phyloP scores from a whole-genome alignment of 805 yeast genomes.

The Kazachstania africana region DNA sequence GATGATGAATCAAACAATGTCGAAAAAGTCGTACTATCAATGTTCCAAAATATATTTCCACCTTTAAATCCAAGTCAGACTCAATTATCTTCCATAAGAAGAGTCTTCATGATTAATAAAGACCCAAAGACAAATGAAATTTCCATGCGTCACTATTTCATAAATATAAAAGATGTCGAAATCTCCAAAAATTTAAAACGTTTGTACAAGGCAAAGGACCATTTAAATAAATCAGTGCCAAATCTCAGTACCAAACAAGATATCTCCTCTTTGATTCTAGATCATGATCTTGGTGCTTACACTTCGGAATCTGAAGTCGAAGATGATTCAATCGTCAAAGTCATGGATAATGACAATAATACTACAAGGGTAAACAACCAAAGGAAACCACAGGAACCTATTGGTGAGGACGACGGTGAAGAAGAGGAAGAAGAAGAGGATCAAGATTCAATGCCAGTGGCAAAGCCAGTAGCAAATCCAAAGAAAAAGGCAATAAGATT shows the following conservation, averaged over 20 bases:
- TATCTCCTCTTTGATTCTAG: constrained; percentile 72
- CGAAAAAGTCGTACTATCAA: constrained; percentile 75
- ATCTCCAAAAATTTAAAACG: constrained; percentile 63
- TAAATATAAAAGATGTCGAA: constrained; percentile 76
- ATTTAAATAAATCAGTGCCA: constrained; percentile 55
- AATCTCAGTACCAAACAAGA: constrained; percentile 56
- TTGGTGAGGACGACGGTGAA: constrained; percentile 12
- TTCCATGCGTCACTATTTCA: constrained; percentile 81
- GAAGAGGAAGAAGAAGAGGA: constrained; percentile 13
- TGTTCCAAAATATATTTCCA: constrained; percentile 93
- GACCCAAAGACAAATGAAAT: constrained; percentile 59
- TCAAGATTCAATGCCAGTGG: constrained; percentile 1
- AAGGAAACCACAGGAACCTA: constrained; percentile 13
- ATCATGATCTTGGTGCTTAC: constrained; percentile 63
- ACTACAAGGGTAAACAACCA: constrained; percentile 3
- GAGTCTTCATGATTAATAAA: constrained; percentile 77
- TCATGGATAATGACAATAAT: constrained; percentile 26
- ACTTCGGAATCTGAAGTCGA: constrained; percentile 92
- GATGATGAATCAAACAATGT: constrained; percentile 32
- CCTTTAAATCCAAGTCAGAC: constrained; percentile 81
- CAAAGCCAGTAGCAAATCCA: constrained; percentile 5
- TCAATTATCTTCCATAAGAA: constrained; percentile 57
- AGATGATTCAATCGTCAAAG: constrained; percentile 73
- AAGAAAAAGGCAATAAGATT: constrained; percentile 79
- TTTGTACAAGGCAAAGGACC: constrained; percentile 49